Conservation (phyloP, 1,284 basidiomycete genomes). For the Sanghuangporus sanghuang region DNA sequence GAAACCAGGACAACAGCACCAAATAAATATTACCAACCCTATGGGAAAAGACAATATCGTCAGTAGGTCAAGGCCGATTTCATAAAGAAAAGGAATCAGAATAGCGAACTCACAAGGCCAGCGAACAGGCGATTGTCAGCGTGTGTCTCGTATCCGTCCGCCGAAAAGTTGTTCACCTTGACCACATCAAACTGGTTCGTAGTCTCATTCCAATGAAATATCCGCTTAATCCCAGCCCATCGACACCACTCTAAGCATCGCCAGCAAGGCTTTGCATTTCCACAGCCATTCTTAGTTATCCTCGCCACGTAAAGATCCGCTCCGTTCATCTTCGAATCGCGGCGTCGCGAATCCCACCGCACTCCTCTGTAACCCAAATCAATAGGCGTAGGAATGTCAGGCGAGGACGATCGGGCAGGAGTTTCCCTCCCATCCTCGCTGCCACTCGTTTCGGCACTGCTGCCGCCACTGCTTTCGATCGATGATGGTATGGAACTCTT, state of each 20-base stretch:
- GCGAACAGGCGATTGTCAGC: slow-evolving; percentile 41
- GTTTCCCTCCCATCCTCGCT: slow-evolving; percentile 16
- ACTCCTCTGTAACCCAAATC: slow-evolving; percentile 22
- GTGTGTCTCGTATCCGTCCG: slow-evolving; percentile 41
- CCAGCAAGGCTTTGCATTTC: slow-evolving; percentile 48
- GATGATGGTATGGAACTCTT: slow-evolving; percentile 2
- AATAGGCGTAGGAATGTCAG: slow-evolving; percentile 1
- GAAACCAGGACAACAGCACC: slow-evolving; percentile 11
- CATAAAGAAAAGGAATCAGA: background rate
- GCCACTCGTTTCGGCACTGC: slow-evolving; percentile 14
- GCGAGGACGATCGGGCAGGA: slow-evolving; percentile 12
- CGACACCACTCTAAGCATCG: slow-evolving; percentile 50
- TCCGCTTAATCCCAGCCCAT: slow-evolving; percentile 53
- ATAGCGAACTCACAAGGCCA: slow-evolving; percentile 31
- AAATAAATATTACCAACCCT: slow-evolving; percentile 17
- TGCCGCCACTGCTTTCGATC: slow-evolving; percentile 16
- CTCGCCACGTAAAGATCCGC: slow-evolving; percentile 53
- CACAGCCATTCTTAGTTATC: slow-evolving; percentile 43
- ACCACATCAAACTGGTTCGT: slow-evolving; percentile 43
- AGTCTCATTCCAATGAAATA: slow-evolving; percentile 48
- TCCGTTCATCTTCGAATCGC: slow-evolving; percentile 43
- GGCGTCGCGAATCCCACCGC: slow-evolving; percentile 33
- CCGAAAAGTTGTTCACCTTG: slow-evolving; percentile 41
- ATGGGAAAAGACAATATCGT: background rate
- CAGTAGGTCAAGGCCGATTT: background rate